Evolutionary conservation across 116 monocot species (phyloP).

Genomic region (Trichopus zeylanicus): DNA sequence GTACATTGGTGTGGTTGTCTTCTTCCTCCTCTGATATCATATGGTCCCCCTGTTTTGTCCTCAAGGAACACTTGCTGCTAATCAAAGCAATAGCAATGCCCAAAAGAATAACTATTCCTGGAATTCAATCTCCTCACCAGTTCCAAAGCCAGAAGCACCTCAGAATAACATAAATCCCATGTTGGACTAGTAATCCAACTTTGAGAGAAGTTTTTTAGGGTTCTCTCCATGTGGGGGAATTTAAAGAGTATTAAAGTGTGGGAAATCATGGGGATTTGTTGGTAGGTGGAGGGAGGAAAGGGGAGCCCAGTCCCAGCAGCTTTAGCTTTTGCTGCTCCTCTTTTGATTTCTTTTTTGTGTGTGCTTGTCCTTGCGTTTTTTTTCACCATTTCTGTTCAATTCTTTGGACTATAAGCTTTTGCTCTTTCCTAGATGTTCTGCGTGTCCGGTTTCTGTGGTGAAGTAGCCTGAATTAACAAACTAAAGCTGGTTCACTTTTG

Average conservation of each 20-base stretch:
- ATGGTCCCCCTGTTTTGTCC: not conserved
- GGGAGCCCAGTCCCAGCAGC: not conserved
- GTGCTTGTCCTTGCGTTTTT: not conserved
- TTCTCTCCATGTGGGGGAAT: conserved; percentile 12
- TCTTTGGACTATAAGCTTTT: not conserved
- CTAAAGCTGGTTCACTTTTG: conserved; percentile 3
- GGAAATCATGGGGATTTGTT: conserved; percentile 20
- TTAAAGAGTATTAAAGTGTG: not conserved
- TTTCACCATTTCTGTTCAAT: not conserved
- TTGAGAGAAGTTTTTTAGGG: conserved; percentile 1
- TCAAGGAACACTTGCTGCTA: not conserved
- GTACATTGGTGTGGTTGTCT: conserved; percentile 41
- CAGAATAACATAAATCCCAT: not conserved
- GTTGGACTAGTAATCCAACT: not conserved
- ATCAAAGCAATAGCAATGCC: not conserved
- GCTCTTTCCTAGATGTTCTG: conserved; percentile 11
- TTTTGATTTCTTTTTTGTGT: conserved; percentile 1
- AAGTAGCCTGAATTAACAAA: not conserved
- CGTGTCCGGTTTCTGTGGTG: not conserved
- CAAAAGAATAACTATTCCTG: not conserved
- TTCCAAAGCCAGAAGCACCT: not conserved
- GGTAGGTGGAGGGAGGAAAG: too few relatives aligned
- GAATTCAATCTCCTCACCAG: conserved; percentile 5
- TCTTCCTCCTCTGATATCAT: conserved; percentile 11
- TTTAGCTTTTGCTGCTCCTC: conserved; percentile 8